Evolutionary conservation across 169 alveolate species (phyloP), one percentile per base, ranked within the genome.

Genomic region (Cytauxzoon felis): DNA sequence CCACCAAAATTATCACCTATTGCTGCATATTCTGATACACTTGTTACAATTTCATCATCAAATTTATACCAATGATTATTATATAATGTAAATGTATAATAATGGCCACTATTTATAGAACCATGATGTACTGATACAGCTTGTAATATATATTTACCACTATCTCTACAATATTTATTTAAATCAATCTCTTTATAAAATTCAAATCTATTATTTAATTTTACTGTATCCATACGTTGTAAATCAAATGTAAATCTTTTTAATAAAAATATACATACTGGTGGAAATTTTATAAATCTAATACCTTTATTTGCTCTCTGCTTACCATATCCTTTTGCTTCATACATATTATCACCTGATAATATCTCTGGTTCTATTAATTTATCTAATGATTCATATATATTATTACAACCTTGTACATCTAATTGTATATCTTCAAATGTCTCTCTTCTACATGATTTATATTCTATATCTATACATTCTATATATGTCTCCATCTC

Each of bases 121-220:
- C 99, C 98, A 60, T 92, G 96, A 81, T 96, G 99, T 19, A 96
- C 97, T 5, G 96, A 91, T 16, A 96, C 95, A 4, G 98, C 89
- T 80, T 93, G 97, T 53, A 92, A 78, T 36, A 88, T 78, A 72
- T 95, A 95, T 34, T 72, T 62, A 50, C 94, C 94, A 7, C 78
- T 85, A 33, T 63, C 88, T 50, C 68, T 24, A 41, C 85, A 53
- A 33, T 72, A 87, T 8, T 79, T 68, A 4, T 88, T 57, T 21
- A 96, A 76, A 62, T 94, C 97, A 27, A 96, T 81, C 50, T 82
- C 93, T 56, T 92, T 92, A 48, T 90, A 93, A 79, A 94, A 94
- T 81, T 91, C 96, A 79, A 93, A 94, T 58, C 93, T 75, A 47
- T 87, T 89, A 71, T 93, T 93, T 62, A 93, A 71, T 85, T 95